Percentiles rank a stretch among this genome's conserved stretches.
Evolutionary conservation across 306 rosid genomes (phyloP).

Genomic region (Castanopsis chinensis): DNA sequence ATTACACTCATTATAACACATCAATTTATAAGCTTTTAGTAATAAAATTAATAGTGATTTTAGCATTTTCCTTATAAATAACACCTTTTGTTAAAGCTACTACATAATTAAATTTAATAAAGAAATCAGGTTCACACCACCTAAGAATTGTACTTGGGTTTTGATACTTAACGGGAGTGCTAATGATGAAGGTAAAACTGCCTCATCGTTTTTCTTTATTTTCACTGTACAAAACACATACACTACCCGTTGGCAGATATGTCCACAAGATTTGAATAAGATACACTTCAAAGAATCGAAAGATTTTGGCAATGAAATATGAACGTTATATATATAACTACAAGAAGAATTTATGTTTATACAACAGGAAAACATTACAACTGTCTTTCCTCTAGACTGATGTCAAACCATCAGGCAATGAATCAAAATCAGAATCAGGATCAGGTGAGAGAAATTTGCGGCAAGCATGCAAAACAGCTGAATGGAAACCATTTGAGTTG

Average conservation of each 20-base stretch:
- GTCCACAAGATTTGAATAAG: background rate
- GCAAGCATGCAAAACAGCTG: conserved; percentile 74
- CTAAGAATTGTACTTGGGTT: too few species aligned
- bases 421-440: conserved; percentile 51
- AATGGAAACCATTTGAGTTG: conserved; percentile 70
- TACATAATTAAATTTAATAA: too few species aligned
- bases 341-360: background rate
- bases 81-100: too few species aligned
- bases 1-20: too few species aligned
- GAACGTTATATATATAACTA: background rate
- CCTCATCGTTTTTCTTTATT: background rate
- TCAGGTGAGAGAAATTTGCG: conserved; percentile 66
- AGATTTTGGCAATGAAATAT: background rate
- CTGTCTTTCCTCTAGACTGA: conserved; percentile 43
- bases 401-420: conserved; percentile 67
- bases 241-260: background rate
- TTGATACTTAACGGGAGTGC: too few species aligned
- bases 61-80: too few species aligned
- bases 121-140: too few species aligned
- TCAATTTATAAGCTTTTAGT: too few species aligned
- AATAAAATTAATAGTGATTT: too few species aligned
- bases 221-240: background rate
- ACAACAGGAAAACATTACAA: conserved; percentile 1
- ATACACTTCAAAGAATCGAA: background rate
- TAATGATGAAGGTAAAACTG: background rate